phyloP scores from a whole-genome alignment of 345 rosid species.

The Mallotus nudiflorus region DNA sequence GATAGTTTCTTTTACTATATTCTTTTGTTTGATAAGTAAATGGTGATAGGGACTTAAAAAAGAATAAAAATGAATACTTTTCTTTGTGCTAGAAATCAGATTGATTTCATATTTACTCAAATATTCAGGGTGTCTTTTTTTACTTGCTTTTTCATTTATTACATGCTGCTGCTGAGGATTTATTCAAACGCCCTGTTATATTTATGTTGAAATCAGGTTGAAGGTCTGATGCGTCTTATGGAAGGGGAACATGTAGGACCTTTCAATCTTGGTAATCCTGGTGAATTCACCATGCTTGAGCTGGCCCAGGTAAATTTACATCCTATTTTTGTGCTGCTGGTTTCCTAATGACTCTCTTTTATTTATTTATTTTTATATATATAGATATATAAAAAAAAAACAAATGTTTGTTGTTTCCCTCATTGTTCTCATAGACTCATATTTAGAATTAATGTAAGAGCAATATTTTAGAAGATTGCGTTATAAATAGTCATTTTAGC shows the following conservation, averaged over 20 bases:
- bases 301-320: slow-evolving; percentile 67
- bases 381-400: not conserved
- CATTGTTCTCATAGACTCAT: not conserved
- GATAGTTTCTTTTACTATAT: not conserved
- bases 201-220: slow-evolving; percentile 51
- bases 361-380: not conserved
- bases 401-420: not conserved
- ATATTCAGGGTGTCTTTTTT: not conserved
- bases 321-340: not conserved
- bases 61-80: no score
- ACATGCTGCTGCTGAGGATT: not conserved
- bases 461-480: not conserved
- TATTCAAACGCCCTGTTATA: not conserved
- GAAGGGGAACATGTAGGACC: slow-evolving; percentile 98
- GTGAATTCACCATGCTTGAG: slow-evolving; percentile 99
- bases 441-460: no score
- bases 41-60: no score
- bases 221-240: slow-evolving; percentile 92
- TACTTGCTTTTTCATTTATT: no score
- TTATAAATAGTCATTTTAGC: not conserved
- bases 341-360: not conserved
- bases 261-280: slow-evolving; percentile 95
- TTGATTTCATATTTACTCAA: not conserved
- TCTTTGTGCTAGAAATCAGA: not conserved
- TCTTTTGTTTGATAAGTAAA: not conserved